Percentiles rank a stretch among this genome's conserved stretches.
phyloP scores from a whole-genome alignment of 345 rosid species.

The Triadica sebifera region DNA sequence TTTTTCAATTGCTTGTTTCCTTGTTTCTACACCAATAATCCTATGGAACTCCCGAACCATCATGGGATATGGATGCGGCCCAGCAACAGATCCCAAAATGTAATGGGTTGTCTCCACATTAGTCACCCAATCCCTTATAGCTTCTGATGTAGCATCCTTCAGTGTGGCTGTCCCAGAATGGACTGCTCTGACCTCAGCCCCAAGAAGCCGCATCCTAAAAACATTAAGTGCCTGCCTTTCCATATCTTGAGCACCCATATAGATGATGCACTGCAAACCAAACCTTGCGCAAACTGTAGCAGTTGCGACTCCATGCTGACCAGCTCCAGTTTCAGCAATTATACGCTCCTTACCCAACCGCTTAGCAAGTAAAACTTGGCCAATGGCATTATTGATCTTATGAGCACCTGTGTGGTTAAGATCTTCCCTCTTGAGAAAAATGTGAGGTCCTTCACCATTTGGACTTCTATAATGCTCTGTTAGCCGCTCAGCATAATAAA shows the following conservation, averaged over 20 bases:
- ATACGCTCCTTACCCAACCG: conserved; percentile 77
- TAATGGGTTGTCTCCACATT: conserved; percentile 95
- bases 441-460: conserved; percentile 77
- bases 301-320: conserved; percentile 97
- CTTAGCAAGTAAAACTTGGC: conserved; percentile 86
- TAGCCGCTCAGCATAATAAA: conserved; percentile 87
- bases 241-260: conserved; percentile 98
- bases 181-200: conserved; percentile 65
- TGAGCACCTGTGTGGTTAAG: conserved; percentile 93
- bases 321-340: conserved; percentile 95
- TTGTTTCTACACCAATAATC: conserved; percentile 86
- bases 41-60: conserved; percentile 96
- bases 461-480: conserved; percentile 70
- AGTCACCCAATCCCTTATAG: conserved; percentile 88
- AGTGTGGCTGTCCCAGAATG: conserved; percentile 30
- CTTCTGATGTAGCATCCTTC: conserved; percentile 41
- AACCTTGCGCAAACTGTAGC: conserved; percentile 93
- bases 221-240: conserved; percentile 91
- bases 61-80: conserved; percentile 98
- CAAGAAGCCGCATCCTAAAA: conserved; percentile 88
- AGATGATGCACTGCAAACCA: conserved; percentile 70
- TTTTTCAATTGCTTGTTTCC: conserved; percentile 78
- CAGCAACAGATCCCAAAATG: conserved; percentile 89
- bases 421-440: conserved; percentile 96
- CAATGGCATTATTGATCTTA: conserved; percentile 88